Evolutionary conservation across 2,329 filamentous ascomycete genomes (phyloP).

Genomic region (Cladorrhinum sp.): DNA sequence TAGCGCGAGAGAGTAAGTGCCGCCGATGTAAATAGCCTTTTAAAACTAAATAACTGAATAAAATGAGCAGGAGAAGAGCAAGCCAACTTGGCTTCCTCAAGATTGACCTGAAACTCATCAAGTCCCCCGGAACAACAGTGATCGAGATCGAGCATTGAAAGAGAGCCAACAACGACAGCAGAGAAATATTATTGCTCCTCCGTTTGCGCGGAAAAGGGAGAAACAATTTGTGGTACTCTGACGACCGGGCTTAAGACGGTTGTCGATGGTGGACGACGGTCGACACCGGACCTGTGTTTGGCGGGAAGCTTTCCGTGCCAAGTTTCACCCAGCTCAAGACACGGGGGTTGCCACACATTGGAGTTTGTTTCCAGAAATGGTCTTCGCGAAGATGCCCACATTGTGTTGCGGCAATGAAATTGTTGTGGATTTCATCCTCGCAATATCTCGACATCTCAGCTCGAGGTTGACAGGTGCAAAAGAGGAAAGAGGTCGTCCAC

Average conservation of each 20-base stretch:
- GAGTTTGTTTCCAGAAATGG: background rate
- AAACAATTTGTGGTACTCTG: background rate
- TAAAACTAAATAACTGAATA: background rate
- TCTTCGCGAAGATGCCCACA: background rate
- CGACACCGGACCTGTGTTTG: background rate
- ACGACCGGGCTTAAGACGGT: slow-evolving; percentile 1
- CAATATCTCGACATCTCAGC: background rate
- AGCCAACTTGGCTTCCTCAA: slow-evolving; percentile 1
- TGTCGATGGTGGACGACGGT: background rate
- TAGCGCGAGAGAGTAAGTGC: background rate
- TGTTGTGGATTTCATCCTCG: background rate
- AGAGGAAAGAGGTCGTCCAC: background rate
- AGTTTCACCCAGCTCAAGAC: background rate
- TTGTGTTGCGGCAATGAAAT: background rate
- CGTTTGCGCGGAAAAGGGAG: background rate
- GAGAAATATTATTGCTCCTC: background rate
- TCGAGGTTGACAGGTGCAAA: background rate
- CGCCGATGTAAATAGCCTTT: background rate
- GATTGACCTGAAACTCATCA: background rate
- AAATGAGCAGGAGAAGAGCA: background rate
- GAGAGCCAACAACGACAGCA: background rate
- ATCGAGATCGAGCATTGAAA: background rate
- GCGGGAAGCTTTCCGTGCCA: background rate
- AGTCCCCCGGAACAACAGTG: background rate
- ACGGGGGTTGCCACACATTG: background rate